Percentiles rank a stretch among this genome's conserved stretches.
Evolutionary conservation across 441 rosid species (phyloP).

Genomic region (Populus hybrid): DNA sequence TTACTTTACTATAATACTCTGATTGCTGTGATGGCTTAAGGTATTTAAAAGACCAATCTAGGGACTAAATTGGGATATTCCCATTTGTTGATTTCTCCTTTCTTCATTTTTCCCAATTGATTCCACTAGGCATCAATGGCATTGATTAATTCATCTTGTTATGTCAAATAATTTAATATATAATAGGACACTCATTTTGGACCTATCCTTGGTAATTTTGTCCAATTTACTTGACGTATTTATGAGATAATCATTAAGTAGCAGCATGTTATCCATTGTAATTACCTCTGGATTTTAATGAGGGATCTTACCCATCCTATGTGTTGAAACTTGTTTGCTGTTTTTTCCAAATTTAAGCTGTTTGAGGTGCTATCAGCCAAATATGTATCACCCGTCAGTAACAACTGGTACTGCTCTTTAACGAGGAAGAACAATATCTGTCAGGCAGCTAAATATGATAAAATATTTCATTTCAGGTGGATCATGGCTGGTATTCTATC

Average conservation of each 20-base stretch:
- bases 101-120: neutral
- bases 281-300: neutral
- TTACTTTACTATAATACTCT: neutral
- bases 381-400: neutral
- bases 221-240: neutral
- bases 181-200: neutral
- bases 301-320: neutral
- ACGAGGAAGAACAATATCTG: neutral
- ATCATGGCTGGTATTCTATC: neutral
- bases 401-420: neutral
- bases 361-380: neutral
- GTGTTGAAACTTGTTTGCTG: neutral
- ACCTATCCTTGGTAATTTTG: neutral
- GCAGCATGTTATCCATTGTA: neutral
- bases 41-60: neutral
- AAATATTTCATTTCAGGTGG: neutral
- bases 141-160: neutral
- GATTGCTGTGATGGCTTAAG: slow-evolving; percentile 5
- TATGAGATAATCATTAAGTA: no score
- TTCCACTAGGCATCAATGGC: neutral
- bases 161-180: neutral
- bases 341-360: neutral
- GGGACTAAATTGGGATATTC: neutral
- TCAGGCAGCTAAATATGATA: neutral
- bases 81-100: neutral